Evolutionary conservation across 495 filamentous ascomycete species (phyloP).

Genomic region (Penicillium waksmanii): DNA sequence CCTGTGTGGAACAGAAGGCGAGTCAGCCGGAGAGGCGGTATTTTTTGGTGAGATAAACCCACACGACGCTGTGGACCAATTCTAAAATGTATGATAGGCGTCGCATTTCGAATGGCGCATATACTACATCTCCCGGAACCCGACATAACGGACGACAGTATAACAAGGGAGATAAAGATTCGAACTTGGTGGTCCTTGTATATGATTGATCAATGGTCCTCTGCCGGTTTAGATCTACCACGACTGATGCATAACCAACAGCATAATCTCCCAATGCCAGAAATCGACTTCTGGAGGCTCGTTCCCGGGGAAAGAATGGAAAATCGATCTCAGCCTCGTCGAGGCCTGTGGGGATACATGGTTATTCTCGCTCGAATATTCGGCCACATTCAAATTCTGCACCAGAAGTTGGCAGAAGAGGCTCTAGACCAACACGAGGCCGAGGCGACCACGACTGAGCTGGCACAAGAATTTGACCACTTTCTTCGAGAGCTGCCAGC

Average conservation of each 20-base stretch:
- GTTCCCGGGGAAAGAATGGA: slow-evolving; percentile 4
- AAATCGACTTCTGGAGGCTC: slow-evolving; percentile 14
- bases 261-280: slow-evolving; percentile 15
- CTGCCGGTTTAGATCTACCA: slow-evolving; percentile 24
- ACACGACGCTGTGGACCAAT: not conserved
- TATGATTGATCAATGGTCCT: slow-evolving; percentile 34
- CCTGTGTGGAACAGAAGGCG: slow-evolving; percentile 24
- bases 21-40: slow-evolving; percentile 18
- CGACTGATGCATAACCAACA: slow-evolving; percentile 20
- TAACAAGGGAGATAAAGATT: slow-evolving; percentile 25
- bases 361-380: slow-evolving; percentile 24
- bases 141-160: slow-evolving; percentile 15
- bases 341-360: slow-evolving; percentile 28
- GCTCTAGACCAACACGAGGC: slow-evolving; percentile 12
- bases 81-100: slow-evolving; percentile 2
- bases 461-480: slow-evolving; percentile 15
- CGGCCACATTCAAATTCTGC: slow-evolving; percentile 24
- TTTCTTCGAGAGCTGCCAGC: slow-evolving; percentile 22
- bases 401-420: slow-evolving; percentile 18
- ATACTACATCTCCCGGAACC: slow-evolving; percentile 21
- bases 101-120: slow-evolving; percentile 28
- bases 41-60: slow-evolving; percentile 23
- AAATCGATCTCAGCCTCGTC: not conserved
- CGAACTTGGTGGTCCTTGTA: slow-evolving; percentile 31
- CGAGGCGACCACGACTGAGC: slow-evolving; percentile 9